Conservation (phyloP, 768 basidiomycete genomes). For the Lentinula lateritia region DNA sequence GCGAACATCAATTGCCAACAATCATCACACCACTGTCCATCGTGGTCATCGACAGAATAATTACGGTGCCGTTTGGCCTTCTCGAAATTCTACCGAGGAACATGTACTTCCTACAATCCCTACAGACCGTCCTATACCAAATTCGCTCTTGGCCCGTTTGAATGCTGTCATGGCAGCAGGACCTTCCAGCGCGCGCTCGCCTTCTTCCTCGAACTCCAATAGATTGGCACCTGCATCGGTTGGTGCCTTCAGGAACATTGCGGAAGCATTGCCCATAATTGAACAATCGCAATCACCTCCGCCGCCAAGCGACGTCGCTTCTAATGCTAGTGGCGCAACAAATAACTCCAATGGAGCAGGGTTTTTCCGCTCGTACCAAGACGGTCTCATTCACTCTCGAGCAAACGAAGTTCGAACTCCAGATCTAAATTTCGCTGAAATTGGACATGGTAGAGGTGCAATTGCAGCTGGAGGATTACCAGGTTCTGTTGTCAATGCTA, state of each 20-base stretch:
- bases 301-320: constrained; percentile 55
- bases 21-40: constrained; percentile 4
- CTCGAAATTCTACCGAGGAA: background rate
- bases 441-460: constrained; percentile 66
- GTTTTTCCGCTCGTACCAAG: constrained; percentile 57
- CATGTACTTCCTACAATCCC: background rate
- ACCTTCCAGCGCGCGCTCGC: background rate
- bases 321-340: constrained; percentile 38
- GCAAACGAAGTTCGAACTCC: constrained; percentile 60
- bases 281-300: constrained; percentile 57
- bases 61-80: background rate
- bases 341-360: constrained; percentile 47
- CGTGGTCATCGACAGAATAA: background rate
- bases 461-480: constrained; percentile 6
- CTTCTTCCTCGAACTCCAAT: background rate
- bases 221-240: background rate
- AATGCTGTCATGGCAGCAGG: constrained; percentile 3
- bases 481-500: background rate
- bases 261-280: constrained; percentile 53
- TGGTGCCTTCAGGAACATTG: constrained; percentile 13
- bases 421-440: constrained; percentile 71
- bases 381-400: constrained; percentile 31
- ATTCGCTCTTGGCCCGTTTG: constrained; percentile 1
- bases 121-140: constrained; percentile 2
- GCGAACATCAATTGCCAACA: constrained; percentile 22